A percentile compares a stretch with the other conserved stretches of the same genome.
These are phyloP conservation scores for Neurospora crassa DNA, from an alignment of 2,329 filamentous ascomycete genomes.

Conservation along the genomic window DNA sequence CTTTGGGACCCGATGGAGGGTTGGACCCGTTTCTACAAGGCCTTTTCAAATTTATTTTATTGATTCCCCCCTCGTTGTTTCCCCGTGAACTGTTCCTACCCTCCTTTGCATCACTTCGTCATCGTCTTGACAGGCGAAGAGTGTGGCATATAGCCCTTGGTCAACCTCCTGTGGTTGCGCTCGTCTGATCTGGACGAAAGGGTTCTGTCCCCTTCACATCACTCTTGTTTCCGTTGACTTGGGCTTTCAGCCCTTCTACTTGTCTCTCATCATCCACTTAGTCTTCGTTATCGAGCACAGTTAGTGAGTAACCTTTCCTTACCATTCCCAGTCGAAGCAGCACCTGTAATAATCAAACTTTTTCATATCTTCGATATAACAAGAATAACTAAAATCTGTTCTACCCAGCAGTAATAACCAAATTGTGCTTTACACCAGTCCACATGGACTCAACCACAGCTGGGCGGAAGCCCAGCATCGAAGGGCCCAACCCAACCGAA, in stretches of 20 bases:
- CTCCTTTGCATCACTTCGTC: not conserved
- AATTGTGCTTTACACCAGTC: not conserved
- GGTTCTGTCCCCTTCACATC: not conserved
- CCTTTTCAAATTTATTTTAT: not conserved
- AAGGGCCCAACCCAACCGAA: not conserved
- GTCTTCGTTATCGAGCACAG: not conserved
- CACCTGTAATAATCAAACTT: not conserved
- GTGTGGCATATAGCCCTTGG: not conserved
- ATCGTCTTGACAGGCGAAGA: not conserved
- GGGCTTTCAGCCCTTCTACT: not conserved
- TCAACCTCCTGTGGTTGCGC: not conserved
- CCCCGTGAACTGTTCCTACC: not conserved
- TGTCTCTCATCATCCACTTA: not conserved
- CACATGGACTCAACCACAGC: conserved; percentile 2
- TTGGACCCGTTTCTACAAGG: not conserved
- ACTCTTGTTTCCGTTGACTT: not conserved
- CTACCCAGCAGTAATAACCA: not conserved
- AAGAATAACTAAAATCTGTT: not conserved
- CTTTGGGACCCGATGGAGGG: not conserved
- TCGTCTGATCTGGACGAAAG: not conserved
- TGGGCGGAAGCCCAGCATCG: conserved; percentile 3
- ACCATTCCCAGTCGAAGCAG: not conserved
- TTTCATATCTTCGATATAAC: not conserved
- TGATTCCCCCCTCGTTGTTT: not conserved
- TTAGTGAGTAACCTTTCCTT: not conserved